Conservation (phyloP, 495 filamentous ascomycete genomes). For the Tricharina praecox region DNA sequence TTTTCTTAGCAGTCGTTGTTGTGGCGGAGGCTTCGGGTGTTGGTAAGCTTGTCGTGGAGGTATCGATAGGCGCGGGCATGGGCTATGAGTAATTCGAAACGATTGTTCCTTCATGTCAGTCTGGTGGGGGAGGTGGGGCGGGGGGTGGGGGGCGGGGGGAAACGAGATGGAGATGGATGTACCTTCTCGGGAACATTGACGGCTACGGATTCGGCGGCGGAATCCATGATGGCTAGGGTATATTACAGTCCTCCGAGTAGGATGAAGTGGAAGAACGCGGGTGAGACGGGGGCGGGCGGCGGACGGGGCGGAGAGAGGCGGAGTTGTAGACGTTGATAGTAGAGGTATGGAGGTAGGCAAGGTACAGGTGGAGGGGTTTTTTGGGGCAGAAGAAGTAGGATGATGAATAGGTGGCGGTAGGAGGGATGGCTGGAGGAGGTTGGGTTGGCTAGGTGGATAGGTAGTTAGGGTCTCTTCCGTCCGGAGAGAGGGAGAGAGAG, state of each 20-base stretch:
- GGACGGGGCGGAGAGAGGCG: background rate
- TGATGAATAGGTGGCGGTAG: background rate
- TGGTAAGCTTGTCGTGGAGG: background rate
- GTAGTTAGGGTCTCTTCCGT: background rate
- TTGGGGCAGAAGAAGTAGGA: background rate
- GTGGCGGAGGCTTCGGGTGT: conserved; percentile 6
- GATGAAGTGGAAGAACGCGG: no score
- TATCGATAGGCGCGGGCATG: conserved; percentile 3
- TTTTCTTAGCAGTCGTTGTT: conserved; percentile 2
- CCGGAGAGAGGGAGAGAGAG: background rate
- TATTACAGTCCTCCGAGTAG: no score
- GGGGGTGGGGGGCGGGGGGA: background rate
- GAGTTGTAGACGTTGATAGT: background rate
- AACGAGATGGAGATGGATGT: background rate
- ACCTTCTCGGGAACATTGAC: background rate
- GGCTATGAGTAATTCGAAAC: no score
- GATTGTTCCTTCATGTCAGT: no score
- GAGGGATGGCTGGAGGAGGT: background rate
- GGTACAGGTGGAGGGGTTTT: background rate
- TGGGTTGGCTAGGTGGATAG: background rate
- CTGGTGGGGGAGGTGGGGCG: no score
- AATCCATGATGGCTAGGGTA: conserved; percentile 1
- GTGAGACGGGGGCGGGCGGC: background rate
- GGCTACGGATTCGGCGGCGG: background rate
- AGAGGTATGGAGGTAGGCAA: background rate